Conservation (phyloP, 257 asterid species). For the Solanum gandarillasii region DNA sequence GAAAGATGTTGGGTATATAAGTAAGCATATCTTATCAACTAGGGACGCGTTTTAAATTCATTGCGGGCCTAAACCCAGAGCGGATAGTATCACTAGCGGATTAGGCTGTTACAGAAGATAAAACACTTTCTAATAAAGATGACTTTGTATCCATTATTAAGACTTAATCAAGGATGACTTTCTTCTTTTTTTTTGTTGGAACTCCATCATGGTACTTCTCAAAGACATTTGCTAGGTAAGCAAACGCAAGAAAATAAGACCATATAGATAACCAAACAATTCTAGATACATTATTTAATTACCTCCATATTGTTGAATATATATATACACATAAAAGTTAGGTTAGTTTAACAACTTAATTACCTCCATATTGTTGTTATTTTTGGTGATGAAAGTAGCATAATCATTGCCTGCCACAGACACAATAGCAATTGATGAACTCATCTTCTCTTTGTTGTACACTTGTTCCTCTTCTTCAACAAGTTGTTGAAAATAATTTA, state of each 20-base stretch:
- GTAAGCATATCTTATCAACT: neutral
- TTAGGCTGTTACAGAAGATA: neutral
- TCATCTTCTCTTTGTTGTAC: slow-evolving; percentile 19
- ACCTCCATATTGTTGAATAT: slow-evolving; percentile 13
- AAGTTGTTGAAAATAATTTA: slow-evolving; percentile 46
- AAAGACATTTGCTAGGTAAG: neutral
- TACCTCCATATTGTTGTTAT: slow-evolving; percentile 16
- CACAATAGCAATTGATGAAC: slow-evolving; percentile 43
- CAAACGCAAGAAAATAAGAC: neutral
- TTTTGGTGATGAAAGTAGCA: slow-evolving; percentile 27
- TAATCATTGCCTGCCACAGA: slow-evolving; percentile 68
- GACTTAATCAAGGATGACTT: too few species aligned
- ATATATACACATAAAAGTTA: neutral
- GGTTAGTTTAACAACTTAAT: slow-evolving; percentile 12
- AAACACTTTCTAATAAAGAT: neutral
- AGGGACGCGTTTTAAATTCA: neutral
- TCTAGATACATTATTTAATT: neutral
- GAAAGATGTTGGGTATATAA: neutral
- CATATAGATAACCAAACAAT: neutral
- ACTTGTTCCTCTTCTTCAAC: slow-evolving; percentile 14
- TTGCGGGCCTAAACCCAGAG: neutral
- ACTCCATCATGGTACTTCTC: neutral
- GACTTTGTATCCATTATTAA: neutral
- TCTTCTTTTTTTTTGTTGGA: neutral
- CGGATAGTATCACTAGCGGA: neutral